These are phyloP conservation scores for Austroboletus niveus DNA, from an alignment of 1,284 basidiomycete species.

Conservation along the genomic window DNA sequence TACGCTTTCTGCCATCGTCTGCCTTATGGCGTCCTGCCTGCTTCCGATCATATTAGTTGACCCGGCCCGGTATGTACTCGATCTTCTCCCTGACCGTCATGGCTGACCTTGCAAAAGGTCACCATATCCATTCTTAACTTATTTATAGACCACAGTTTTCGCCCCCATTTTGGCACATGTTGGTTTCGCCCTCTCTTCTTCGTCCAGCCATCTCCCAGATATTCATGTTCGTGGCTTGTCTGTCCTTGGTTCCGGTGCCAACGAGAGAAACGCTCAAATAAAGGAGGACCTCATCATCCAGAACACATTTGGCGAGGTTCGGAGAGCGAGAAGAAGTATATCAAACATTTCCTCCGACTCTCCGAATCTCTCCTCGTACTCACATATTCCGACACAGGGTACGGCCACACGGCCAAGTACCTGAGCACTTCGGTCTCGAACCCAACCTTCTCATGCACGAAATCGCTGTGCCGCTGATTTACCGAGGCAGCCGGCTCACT, in stretches of 20 bases:
- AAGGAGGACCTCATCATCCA: slow-evolving; percentile 53
- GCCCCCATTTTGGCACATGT: too few relatives aligned
- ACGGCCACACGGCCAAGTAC: slow-evolving; percentile 61
- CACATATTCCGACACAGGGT: slow-evolving; percentile 37
- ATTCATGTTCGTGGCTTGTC: slow-evolving; percentile 64
- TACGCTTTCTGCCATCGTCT: too few relatives aligned
- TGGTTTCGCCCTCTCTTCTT: slow-evolving; percentile 30
- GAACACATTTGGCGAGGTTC: slow-evolving; percentile 57
- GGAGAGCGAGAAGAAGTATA: slow-evolving; percentile 67
- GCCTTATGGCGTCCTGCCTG: too few relatives aligned
- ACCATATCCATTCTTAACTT: slow-evolving; percentile 16
- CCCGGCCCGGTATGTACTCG: too few relatives aligned
- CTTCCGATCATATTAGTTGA: too few relatives aligned
- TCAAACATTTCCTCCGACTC: not conserved
- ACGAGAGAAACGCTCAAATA: slow-evolving; percentile 39
- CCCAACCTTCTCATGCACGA: slow-evolving; percentile 64
- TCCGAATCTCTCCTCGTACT: not conserved
- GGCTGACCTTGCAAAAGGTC: not conserved
- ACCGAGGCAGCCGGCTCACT: slow-evolving; percentile 45
- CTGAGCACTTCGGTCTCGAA: slow-evolving; percentile 70
- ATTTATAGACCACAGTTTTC: not conserved
- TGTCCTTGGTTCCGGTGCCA: slow-evolving; percentile 46
- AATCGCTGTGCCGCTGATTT: slow-evolving; percentile 54
- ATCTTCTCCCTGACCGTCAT: too few relatives aligned
- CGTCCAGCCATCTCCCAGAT: slow-evolving; percentile 46